Conservation (phyloP, 805 yeast genomes). For the Pichia rugopelliculosa region DNA sequence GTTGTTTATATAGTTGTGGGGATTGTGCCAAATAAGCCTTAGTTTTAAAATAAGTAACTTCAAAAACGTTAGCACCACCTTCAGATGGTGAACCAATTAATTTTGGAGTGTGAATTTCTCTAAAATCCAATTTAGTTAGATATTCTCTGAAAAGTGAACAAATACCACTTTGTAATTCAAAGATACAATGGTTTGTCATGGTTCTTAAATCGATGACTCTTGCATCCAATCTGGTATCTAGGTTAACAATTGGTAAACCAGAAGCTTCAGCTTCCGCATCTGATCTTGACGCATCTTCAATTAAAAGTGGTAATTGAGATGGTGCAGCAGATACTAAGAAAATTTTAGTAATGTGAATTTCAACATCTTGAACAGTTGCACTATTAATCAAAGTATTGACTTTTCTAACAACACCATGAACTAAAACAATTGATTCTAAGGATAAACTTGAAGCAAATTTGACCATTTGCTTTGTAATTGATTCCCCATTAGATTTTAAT, state of each 20-base stretch:
- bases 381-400: constrained; percentile 83
- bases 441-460: constrained; percentile 88
- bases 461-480: constrained; percentile 89
- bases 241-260: constrained; percentile 87
- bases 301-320: constrained; percentile 82
- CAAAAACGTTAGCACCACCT: constrained; percentile 97
- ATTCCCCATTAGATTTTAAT: constrained; percentile 60
- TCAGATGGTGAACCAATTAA: constrained; percentile 92
- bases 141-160: constrained; percentile 85
- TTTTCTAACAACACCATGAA: constrained; percentile 75
- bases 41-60: constrained; percentile 85
- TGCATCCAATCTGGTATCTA: constrained; percentile 91
- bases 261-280: constrained; percentile 91
- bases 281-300: constrained; percentile 94
- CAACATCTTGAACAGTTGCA: constrained; percentile 87
- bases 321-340: constrained; percentile 83
- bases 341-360: constrained; percentile 69
- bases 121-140: constrained; percentile 56
- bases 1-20: constrained; percentile 97
- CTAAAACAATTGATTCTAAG: constrained; percentile 86
- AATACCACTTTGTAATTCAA: constrained; percentile 88
- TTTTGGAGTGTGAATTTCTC: constrained; percentile 95
- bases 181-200: constrained; percentile 94
- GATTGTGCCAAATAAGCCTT: constrained; percentile 95
- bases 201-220: constrained; percentile 97